phyloP scores from a whole-genome alignment of 1,284 basidiomycete genomes.

The Moesziomyces globuligerus region DNA sequence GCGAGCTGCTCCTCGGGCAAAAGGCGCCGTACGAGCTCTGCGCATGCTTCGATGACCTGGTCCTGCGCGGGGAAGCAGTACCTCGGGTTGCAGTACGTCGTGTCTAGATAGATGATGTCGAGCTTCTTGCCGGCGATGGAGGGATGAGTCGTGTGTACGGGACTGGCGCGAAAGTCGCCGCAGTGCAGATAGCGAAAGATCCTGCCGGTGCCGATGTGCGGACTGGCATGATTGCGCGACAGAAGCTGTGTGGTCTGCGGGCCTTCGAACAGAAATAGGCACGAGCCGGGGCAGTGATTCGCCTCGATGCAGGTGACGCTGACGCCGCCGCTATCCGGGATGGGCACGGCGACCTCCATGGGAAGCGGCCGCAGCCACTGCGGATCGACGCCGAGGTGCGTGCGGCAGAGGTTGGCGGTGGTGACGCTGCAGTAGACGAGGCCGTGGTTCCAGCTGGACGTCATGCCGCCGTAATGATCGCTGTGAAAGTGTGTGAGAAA shows the following conservation, averaged over 20 bases:
- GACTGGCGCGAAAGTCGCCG: constrained; percentile 75
- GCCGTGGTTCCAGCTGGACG: constrained; percentile 83
- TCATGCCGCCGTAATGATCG: constrained; percentile 70
- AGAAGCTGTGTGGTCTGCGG: constrained; percentile 82
- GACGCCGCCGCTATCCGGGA: constrained; percentile 87
- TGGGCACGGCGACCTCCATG: constrained; percentile 77
- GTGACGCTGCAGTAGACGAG: constrained; percentile 89
- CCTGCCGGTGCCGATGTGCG: constrained; percentile 62
- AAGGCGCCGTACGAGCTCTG: constrained; percentile 75
- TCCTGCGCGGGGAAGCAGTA: constrained; percentile 96
- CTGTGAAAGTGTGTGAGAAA: constrained; percentile 74
- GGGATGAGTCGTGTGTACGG: constrained; percentile 54
- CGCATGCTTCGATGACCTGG: constrained; percentile 89
- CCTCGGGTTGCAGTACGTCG: constrained; percentile 93
- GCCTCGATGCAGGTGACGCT: constrained; percentile 93
- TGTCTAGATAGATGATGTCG: constrained; percentile 92
- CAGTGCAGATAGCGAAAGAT: constrained; percentile 92
- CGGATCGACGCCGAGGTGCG: constrained; percentile 85
- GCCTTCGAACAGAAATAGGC: constrained; percentile 92
- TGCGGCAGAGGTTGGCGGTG: constrained; percentile 88
- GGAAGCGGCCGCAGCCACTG: constrained; percentile 88
- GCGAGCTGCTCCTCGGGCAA: constrained; percentile 31
- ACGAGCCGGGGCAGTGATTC: constrained; percentile 93
- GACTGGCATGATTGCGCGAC: constrained; percentile 35
- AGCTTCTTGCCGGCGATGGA: constrained; percentile 69